Conservation (phyloP, 345 rosid genomes). For the Heritiera littoralis region DNA sequence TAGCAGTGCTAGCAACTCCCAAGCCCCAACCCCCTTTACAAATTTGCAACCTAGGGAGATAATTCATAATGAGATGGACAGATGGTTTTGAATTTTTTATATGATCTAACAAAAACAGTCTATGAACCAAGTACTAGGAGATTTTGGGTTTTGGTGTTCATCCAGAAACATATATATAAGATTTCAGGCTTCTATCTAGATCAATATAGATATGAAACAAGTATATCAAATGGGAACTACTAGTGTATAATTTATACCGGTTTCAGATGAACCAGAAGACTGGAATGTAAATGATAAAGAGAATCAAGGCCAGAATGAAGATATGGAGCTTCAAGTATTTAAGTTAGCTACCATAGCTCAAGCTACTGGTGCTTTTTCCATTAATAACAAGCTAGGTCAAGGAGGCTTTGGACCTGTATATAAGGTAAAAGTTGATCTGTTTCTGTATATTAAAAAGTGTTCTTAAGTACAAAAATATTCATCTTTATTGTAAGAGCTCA, state of each 20-base stretch:
- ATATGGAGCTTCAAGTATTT: constrained; percentile 16
- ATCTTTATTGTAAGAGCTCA: not conserved
- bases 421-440: constrained; percentile 13
- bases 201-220: not conserved
- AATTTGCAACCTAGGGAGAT: too few species aligned
- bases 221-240: not conserved
- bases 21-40: too few species aligned
- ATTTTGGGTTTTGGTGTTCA: too few species aligned
- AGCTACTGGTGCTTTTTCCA: constrained; percentile 37
- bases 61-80: too few species aligned
- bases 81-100: too few species aligned
- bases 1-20: not conserved
- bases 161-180: not conserved
- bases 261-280: not conserved
- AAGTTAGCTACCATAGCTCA: constrained; percentile 11
- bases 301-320: not conserved
- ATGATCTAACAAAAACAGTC: too few species aligned
- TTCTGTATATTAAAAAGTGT: not conserved
- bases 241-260: not conserved
- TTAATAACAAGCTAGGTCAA: constrained; percentile 34
- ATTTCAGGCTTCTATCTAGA: not conserved
- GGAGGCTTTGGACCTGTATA: constrained; percentile 48
- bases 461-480: not conserved
- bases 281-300: not conserved
- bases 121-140: too few species aligned